A percentile compares a stretch with the other conserved stretches of the same genome.
Evolutionary conservation across 176 grass and related monocot genomes (phyloP).

Genomic region (Avena insularis): DNA sequence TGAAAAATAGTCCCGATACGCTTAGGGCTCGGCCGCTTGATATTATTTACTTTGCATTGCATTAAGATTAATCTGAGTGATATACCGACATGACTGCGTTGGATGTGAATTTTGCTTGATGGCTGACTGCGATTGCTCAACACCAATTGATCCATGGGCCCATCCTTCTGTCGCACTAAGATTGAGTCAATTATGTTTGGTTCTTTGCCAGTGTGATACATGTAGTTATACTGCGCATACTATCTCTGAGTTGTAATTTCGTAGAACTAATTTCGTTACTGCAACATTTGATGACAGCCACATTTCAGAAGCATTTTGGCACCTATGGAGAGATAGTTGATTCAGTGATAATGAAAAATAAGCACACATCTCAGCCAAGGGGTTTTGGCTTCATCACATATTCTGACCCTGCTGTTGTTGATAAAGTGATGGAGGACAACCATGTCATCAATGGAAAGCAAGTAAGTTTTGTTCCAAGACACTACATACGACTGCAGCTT

Average conservation of each 20-base stretch:
- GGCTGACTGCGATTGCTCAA: not conserved
- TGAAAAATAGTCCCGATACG: not conserved
- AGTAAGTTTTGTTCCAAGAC: constrained; percentile 58
- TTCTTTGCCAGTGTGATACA: constrained; percentile 1
- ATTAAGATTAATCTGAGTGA: not conserved
- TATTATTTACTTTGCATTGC: not conserved
- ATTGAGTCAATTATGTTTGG: constrained; percentile 13
- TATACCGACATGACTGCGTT: not conserved
- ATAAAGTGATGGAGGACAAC: constrained; percentile 81
- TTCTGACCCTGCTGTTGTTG: constrained; percentile 70
- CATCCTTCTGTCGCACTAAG: not conserved
- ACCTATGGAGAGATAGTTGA: constrained; percentile 88
- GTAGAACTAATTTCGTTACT: constrained; percentile 32
- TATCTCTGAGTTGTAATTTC: not conserved
- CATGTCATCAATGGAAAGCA: constrained; percentile 85
- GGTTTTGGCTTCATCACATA: constrained; percentile 98
- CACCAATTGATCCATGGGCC: not conserved
- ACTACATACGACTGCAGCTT: not conserved
- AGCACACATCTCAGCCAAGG: constrained; percentile 76
- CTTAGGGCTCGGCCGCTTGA: not conserved
- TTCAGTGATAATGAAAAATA: constrained; percentile 93
- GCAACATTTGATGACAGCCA: constrained; percentile 46
- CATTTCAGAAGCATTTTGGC: constrained; percentile 80
- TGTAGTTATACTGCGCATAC: not conserved
- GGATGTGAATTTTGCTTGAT: not conserved